A percentile compares a stretch with the other conserved stretches of the same genome.
phyloP scores from a whole-genome alignment of 208 protist genomes.

The Leishmania aethiopica region DNA sequence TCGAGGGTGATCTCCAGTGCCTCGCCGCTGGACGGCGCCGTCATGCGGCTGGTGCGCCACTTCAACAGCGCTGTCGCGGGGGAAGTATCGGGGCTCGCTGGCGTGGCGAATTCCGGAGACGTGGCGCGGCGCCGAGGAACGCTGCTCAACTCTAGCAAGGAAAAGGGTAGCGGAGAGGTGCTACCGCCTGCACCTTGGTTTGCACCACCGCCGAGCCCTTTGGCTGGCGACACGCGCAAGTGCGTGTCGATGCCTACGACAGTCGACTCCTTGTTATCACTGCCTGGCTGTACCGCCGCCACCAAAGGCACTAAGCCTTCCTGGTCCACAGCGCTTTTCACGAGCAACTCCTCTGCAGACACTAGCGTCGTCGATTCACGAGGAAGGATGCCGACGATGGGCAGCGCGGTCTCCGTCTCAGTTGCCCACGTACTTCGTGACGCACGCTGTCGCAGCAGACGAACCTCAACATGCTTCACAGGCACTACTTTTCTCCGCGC shows the following conservation, averaged over 20 bases:
- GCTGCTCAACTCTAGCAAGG: slow-evolving; percentile 7
- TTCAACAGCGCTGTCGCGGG: slow-evolving; percentile 6
- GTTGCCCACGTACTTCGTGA: slow-evolving; percentile 20
- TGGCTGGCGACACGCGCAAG: neutral
- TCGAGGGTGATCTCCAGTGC: slow-evolving; percentile 21
- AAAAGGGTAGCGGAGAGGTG: neutral
- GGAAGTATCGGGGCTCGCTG: neutral
- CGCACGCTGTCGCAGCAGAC: slow-evolving; percentile 35
- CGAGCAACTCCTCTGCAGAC: slow-evolving; percentile 37
- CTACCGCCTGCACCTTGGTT: neutral
- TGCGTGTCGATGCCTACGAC: slow-evolving; percentile 20
- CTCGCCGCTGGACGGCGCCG: neutral
- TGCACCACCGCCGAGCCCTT: neutral
- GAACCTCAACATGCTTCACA: slow-evolving; percentile 27
- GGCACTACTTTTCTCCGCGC: neutral
- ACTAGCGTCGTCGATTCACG: slow-evolving; percentile 22
- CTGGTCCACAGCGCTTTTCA: slow-evolving; percentile 24
- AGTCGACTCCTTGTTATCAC: neutral
- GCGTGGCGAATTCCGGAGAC: neutral
- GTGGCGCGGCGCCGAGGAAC: neutral
- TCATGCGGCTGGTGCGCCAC: slow-evolving; percentile 3
- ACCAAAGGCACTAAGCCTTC: slow-evolving; percentile 20
- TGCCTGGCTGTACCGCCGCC: slow-evolving; percentile 8
- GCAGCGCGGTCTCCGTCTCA: neutral
- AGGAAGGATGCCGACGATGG: slow-evolving; percentile 25